These are phyloP conservation scores for Nepenthes mirabilis DNA, from an alignment of 148 eudicot species.

Conservation along the genomic window DNA sequence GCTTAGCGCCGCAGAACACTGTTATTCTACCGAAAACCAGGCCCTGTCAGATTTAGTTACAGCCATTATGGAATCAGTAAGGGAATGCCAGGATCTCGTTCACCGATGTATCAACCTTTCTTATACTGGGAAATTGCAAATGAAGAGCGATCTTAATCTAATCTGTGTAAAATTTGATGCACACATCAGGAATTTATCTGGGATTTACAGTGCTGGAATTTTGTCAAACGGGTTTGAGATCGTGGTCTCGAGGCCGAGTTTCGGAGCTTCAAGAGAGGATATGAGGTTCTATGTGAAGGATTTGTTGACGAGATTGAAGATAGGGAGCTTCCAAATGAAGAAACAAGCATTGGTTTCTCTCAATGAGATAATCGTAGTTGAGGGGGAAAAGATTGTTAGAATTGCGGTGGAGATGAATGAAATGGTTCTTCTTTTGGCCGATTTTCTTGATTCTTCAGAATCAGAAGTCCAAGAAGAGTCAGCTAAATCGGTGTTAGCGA, in stretches of 20 bases:
- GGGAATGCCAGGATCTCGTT: slow-evolving; percentile 27
- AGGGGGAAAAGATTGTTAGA: slow-evolving; percentile 60
- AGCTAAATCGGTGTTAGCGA: slow-evolving; percentile 19
- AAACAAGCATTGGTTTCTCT: slow-evolving; percentile 43
- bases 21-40: slow-evolving; percentile 10
- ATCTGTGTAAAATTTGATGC: slow-evolving; percentile 29
- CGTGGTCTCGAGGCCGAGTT: slow-evolving; percentile 45
- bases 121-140: slow-evolving; percentile 60
- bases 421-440: slow-evolving; percentile 22
- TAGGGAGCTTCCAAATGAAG: slow-evolving; percentile 51
- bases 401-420: slow-evolving; percentile 39
- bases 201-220: slow-evolving; percentile 32
- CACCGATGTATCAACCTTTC: slow-evolving; percentile 31
- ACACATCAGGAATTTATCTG: slow-evolving; percentile 18
- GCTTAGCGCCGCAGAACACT: slow-evolving; percentile 26
- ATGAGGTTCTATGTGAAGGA: slow-evolving; percentile 55
- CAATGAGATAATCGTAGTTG: slow-evolving; percentile 30
- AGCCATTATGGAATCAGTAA: slow-evolving; percentile 20
- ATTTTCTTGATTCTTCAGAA: slow-evolving; percentile 43
- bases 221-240: slow-evolving; percentile 38
- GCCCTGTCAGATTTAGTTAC: slow-evolving; percentile 17
- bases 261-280: slow-evolving; percentile 42
- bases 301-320: slow-evolving; percentile 49
- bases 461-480: slow-evolving; percentile 44
- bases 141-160: slow-evolving; percentile 79